Percentiles rank a stretch among this genome's conserved stretches.
Evolutionary conservation across 148 eudicot genomes (phyloP).

Genomic region (Hydrangea macrophylla): DNA sequence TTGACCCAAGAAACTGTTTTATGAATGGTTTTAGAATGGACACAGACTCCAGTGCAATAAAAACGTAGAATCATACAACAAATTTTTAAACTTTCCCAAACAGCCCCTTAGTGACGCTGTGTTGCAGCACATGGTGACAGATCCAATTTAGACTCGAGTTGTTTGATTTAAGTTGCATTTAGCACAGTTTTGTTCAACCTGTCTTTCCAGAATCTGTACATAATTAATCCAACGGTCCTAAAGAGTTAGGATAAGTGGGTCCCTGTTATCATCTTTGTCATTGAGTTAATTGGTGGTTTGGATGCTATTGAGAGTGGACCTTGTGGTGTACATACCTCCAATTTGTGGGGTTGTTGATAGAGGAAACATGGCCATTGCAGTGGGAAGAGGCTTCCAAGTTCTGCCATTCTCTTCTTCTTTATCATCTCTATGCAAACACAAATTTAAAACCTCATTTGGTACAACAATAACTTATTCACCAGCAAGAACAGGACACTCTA

Average conservation of each 20-base stretch:
- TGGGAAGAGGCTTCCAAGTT: conserved; percentile 38
- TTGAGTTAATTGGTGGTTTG: conserved; percentile 1
- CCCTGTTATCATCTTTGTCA: conserved; percentile 24
- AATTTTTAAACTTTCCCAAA: too few relatives aligned
- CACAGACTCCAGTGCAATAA: too few relatives aligned
- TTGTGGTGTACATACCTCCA: conserved; percentile 14
- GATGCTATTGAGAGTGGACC: conserved; percentile 7
- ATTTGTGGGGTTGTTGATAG: conserved; percentile 10
- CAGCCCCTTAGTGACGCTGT: too few relatives aligned
- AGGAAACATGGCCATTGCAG: conserved; percentile 39
- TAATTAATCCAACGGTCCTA: conserved; percentile 19
- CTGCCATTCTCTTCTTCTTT: conserved; percentile 41
- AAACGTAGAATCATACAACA: too few relatives aligned
- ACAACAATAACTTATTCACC: conserved; percentile 12
- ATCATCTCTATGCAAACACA: conserved; percentile 31
- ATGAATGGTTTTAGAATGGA: too few relatives aligned
- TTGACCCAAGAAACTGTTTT: too few relatives aligned
- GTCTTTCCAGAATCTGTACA: neutral
- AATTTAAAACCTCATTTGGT: conserved; percentile 23
- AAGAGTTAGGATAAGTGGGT: conserved; percentile 34
- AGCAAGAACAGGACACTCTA: conserved; percentile 13
- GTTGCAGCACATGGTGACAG: too few relatives aligned
- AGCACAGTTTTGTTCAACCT: neutral
- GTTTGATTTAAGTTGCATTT: too few relatives aligned
- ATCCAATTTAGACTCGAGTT: too few relatives aligned